Evolutionary conservation across 371 early-diverging fungal species (phyloP), one percentile per base, ranked within the genome.

Genomic region (Mucor indicus): DNA sequence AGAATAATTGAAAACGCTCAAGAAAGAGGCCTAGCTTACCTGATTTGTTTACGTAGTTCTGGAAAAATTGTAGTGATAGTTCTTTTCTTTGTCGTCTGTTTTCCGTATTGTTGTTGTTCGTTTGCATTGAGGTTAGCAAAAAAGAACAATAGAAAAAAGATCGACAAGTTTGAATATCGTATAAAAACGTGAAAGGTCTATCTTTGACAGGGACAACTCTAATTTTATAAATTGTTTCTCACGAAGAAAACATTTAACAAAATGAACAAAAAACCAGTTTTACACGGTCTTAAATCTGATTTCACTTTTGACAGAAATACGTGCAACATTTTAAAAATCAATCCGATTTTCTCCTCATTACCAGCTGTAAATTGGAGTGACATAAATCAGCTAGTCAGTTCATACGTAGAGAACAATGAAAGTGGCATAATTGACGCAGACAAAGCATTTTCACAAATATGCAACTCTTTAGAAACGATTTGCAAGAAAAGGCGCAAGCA

Each of bases 221-320:
- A n/a, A n/a, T n/a, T n/a, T n/a, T n/a, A n/a, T n/a, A n/a, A n/a
- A n/a, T n/a, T n/a, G n/a, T n/a, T n/a, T n/a, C n/a, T n/a, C n/a
- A n/a, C n/a, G n/a, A n/a, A n/a, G n/a, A n/a, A n/a, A n/a, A n/a
- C n/a, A n/a, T n/a, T n/a, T n/a, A n/a, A n/a, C n/a, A n/a, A n/a
- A n/a, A n/a, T n/a, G n/a, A n/a, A 29, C 19, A 40, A 40, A 40
- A 40, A 40, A 24, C 41, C 41, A 40, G 3, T 40, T 24, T 25
- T 40, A 40, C 41, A 40, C 41, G 41, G 41, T 40, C 25, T 40
- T 3, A 40, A 40, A 15, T 40, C 41, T 40, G 41, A 40, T 40
- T 40, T 24, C 25, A 25, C 41, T 25, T 6, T 40, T 3, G 25
- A 22, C 41, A 40, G 25, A 4, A 25, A 40, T 5, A 40, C 25